A percentile compares a stretch with the other conserved stretches of the same genome.
Conservation (phyloP, 2,329 filamentous ascomycete species). For the Xylaria multiplex region DNA sequence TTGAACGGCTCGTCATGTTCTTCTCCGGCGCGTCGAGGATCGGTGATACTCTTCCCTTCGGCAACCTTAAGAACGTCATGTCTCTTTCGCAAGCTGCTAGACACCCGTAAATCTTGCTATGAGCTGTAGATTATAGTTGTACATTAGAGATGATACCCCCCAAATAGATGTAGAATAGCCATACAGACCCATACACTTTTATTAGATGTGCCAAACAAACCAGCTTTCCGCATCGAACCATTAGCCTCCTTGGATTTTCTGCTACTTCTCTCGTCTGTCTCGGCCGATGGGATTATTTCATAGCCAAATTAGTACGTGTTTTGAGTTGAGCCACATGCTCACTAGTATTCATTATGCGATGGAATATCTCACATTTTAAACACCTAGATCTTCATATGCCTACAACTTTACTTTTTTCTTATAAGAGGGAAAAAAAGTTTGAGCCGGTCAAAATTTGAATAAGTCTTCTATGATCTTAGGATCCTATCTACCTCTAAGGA, state of each 20-base stretch:
- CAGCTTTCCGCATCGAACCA: no score
- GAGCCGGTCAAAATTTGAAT: neutral
- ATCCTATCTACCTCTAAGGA: no score
- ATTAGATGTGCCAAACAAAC: no score
- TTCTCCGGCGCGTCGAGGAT: conserved; percentile 83
- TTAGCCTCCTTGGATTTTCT: no score
- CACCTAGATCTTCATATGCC: neutral
- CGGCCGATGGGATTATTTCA: neutral
- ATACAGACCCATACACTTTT: neutral
- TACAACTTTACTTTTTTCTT: neutral
- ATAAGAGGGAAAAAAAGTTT: neutral
- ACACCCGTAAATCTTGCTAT: conserved; percentile 15
- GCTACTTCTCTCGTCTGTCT: no score
- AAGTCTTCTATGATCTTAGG: neutral
- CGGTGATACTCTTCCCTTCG: conserved; percentile 87
- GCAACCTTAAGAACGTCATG: conserved; percentile 77
- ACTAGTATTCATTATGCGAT: neutral
- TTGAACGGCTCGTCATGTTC: conserved; percentile 92
- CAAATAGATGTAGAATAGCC: conserved; percentile 12
- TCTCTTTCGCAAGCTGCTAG: conserved; percentile 55
- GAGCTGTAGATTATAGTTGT: conserved; percentile 14
- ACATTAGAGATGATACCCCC: conserved; percentile 37
- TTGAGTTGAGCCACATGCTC: neutral
- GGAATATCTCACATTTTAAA: neutral
- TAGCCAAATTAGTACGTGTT: neutral